phyloP scores from a whole-genome alignment of 495 filamentous ascomycete species.

The Aspergillus sclerotiicarbonarius region DNA sequence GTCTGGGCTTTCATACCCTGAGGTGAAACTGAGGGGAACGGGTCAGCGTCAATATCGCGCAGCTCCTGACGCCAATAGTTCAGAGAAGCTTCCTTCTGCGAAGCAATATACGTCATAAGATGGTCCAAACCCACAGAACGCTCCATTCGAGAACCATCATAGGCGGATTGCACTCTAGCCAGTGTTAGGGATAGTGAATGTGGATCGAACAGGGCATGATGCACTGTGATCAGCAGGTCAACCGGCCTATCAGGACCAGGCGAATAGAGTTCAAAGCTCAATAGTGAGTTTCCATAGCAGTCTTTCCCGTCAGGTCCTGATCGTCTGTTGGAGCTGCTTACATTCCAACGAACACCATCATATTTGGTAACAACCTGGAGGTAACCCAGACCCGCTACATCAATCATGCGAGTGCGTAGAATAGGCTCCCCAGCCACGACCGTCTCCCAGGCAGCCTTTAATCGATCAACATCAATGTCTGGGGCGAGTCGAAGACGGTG shows the following conservation, averaged over 20 bases:
- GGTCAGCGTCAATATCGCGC: background rate
- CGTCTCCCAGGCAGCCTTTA: constrained; percentile 27
- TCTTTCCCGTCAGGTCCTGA: background rate
- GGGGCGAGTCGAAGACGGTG: constrained; percentile 29
- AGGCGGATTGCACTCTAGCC: constrained; percentile 39
- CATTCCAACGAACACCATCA: constrained; percentile 5
- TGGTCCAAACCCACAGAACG: background rate
- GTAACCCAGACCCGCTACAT: background rate
- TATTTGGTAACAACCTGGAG: constrained; percentile 12
- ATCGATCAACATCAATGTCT: constrained; percentile 18
- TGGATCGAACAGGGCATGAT: constrained; percentile 62
- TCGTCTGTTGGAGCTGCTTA: background rate
- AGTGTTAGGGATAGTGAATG: constrained; percentile 52
- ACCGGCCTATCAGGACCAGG: background rate
- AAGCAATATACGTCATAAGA: constrained; percentile 13
- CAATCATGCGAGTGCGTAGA: constrained; percentile 43
- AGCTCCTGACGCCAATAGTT: constrained; percentile 8
- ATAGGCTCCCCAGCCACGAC: constrained; percentile 28
- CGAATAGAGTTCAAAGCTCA: constrained; percentile 9
- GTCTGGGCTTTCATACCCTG: background rate
- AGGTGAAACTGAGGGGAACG: constrained; percentile 3
- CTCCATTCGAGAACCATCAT: constrained; percentile 10
- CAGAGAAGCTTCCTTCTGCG: constrained; percentile 5
- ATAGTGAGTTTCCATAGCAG: constrained; percentile 11
- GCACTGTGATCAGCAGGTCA: constrained; percentile 46